A percentile compares a stretch with the other conserved stretches of the same genome.
phyloP scores from a whole-genome alignment of 2,329 filamentous ascomycete species.

The Cephalotrichum gorgonifer region DNA sequence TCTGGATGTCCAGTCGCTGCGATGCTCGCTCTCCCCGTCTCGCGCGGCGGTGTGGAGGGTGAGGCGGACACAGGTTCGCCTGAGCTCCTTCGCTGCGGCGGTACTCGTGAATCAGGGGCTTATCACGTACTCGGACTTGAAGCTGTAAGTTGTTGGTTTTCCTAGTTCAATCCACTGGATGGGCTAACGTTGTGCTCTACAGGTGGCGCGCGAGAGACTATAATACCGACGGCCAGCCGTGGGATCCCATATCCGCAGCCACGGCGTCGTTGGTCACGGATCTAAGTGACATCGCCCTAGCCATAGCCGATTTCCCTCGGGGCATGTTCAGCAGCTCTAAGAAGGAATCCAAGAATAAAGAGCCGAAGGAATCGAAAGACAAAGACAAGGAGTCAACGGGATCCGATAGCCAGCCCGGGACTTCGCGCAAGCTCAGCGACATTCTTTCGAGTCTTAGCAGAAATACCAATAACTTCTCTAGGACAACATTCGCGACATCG shows the following conservation, averaged over 20 bases:
- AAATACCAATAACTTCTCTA: conserved; percentile 1
- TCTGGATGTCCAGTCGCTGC: conserved; percentile 53
- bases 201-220: conserved; percentile 53
- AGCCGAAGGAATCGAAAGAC: neutral
- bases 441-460: conserved; percentile 3
- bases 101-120: conserved; percentile 54
- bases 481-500: neutral
- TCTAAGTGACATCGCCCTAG: conserved; percentile 71
- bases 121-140: conserved; percentile 60
- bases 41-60: conserved; percentile 67
- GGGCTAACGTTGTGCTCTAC: neutral
- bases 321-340: conserved; percentile 24
- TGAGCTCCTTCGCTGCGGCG: conserved; percentile 65
- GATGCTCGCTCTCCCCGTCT: conserved; percentile 59
- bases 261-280: conserved; percentile 73
- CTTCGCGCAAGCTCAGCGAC: neutral
- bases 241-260: conserved; percentile 68
- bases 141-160: conserved; percentile 44
- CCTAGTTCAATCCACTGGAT: neutral
- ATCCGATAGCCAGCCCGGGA: neutral
- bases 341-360: conserved; percentile 10
- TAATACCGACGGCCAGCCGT: conserved; percentile 66
- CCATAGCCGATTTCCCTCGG: conserved; percentile 62
- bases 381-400: neutral
- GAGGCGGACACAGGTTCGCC: conserved; percentile 51